These are phyloP conservation scores for Strobilomyces confusus DNA, from an alignment of 768 basidiomycete species.

Conservation along the genomic window DNA sequence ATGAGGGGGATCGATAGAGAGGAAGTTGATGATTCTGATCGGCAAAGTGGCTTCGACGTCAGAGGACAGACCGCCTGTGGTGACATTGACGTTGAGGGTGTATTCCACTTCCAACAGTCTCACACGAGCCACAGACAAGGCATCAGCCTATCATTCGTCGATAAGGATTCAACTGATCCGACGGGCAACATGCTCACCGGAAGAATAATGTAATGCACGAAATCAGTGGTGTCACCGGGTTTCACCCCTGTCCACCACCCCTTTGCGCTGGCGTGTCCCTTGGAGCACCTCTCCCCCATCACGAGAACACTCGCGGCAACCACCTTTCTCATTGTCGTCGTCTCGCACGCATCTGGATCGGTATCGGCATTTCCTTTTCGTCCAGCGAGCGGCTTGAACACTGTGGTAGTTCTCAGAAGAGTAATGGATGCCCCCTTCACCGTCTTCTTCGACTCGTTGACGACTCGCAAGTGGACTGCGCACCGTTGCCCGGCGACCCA, in stretches of 20 bases:
- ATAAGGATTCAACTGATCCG: conserved; percentile 3
- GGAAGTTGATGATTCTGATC: conserved; percentile 72
- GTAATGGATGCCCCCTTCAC: conserved; percentile 63
- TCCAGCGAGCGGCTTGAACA: conserved; percentile 49
- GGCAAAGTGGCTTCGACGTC: conserved; percentile 72
- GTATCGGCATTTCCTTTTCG: conserved; percentile 30
- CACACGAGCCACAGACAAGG: conserved; percentile 63
- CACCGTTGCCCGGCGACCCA: conserved; percentile 86
- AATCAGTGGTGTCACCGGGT: conserved; percentile 55
- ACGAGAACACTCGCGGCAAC: conserved; percentile 64
- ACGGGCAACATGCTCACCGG: conserved; percentile 53
- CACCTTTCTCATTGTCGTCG: conserved; percentile 56
- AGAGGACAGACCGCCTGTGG: conserved; percentile 53
- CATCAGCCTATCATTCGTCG: conserved; percentile 49
- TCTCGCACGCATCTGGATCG: conserved; percentile 62
- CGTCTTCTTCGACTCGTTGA: conserved; percentile 63
- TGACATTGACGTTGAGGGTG: conserved; percentile 58
- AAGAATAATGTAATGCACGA: conserved; percentile 65
- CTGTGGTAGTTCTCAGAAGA: conserved; percentile 60
- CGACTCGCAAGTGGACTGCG: conserved; percentile 58
- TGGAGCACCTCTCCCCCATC: conserved; percentile 57
- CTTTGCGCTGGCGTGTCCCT: conserved; percentile 72
- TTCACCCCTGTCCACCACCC: conserved; percentile 89
- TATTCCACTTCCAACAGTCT: conserved; percentile 77
- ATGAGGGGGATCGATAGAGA: conserved; percentile 90